phyloP scores from a whole-genome alignment of 192 early-diverging fungal species.

The Mortierella antarctica region DNA sequence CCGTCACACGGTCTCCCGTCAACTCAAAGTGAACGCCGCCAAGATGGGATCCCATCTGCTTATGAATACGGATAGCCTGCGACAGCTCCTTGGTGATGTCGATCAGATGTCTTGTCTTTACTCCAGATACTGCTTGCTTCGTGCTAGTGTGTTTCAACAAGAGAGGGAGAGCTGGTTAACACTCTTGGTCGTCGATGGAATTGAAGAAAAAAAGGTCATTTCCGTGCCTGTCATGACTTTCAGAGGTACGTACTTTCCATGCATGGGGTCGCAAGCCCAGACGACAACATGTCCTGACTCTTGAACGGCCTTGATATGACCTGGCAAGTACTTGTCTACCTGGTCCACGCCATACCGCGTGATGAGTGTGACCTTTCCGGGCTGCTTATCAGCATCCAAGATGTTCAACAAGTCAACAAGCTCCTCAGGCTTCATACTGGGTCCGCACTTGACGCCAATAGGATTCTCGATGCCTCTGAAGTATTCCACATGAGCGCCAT shows the following conservation, averaged over 20 bases:
- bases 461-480: constrained; percentile 98
- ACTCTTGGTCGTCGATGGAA: not conserved
- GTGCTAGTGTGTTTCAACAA: constrained; percentile 61
- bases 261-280: constrained; percentile 99
- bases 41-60: constrained; percentile 73
- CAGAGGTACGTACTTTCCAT: constrained; percentile 80
- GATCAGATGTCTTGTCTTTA: constrained; percentile 93
- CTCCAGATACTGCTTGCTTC: constrained; percentile 78
- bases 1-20: constrained; percentile 97
- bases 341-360: constrained; percentile 92
- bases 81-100: constrained; percentile 91
- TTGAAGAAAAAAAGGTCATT: not conserved
- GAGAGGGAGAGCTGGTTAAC: not conserved
- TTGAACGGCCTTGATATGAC: constrained; percentile 92
- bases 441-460: constrained; percentile 96
- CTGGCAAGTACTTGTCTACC: constrained; percentile 85
- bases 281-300: constrained; percentile 87
- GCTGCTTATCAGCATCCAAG: constrained; percentile 86
- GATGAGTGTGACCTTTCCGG: constrained; percentile 95
- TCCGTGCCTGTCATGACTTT: not conserved
- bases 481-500: constrained; percentile 97
- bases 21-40: constrained; percentile 98
- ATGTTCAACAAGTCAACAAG: constrained; percentile 86
- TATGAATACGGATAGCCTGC: constrained; percentile 86
- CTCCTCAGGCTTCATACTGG: constrained; percentile 89